These are phyloP conservation scores for Solanum phureja DNA, from an alignment of 257 asterid species.

Conservation along the genomic window DNA sequence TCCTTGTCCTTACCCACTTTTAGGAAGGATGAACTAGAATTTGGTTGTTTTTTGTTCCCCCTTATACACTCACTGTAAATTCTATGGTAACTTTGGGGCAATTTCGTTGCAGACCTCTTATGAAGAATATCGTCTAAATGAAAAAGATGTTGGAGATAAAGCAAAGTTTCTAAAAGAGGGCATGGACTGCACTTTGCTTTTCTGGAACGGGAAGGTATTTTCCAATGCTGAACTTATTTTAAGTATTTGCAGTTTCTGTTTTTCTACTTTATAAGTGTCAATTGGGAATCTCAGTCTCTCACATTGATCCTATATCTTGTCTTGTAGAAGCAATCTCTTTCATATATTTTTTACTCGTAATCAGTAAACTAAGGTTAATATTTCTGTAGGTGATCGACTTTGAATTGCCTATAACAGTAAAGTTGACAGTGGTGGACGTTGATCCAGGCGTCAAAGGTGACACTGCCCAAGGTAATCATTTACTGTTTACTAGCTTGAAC, in stretches of 20 bases:
- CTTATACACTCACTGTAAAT: background rate
- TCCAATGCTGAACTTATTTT: slow-evolving; percentile 1
- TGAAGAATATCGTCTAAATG: slow-evolving; percentile 86
- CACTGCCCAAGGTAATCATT: slow-evolving; percentile 84
- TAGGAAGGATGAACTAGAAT: background rate
- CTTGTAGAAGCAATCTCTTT: background rate
- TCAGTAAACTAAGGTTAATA: slow-evolving; percentile 4
- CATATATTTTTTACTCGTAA: background rate
- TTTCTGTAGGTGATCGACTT: slow-evolving; percentile 74
- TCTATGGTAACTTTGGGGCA: background rate
- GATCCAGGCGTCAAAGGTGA: slow-evolving; percentile 97
- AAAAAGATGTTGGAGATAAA: slow-evolving; percentile 82
- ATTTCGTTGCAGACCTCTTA: slow-evolving; percentile 50
- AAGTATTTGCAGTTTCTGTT: background rate
- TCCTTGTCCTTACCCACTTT: background rate
- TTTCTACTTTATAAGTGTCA: background rate
- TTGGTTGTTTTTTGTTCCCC: background rate
- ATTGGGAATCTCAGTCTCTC: background rate
- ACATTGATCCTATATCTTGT: background rate
- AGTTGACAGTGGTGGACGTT: slow-evolving; percentile 74
- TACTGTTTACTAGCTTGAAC: background rate
- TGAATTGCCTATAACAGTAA: slow-evolving; percentile 88
- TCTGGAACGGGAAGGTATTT: slow-evolving; percentile 80
- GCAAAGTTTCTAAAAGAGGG: slow-evolving; percentile 96
- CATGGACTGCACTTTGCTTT: slow-evolving; percentile 93